A percentile compares a stretch with the other conserved stretches of the same genome.
Conservation (phyloP, 2,329 filamentous ascomycete species). For the Ceratocystis cacaofunesta region DNA sequence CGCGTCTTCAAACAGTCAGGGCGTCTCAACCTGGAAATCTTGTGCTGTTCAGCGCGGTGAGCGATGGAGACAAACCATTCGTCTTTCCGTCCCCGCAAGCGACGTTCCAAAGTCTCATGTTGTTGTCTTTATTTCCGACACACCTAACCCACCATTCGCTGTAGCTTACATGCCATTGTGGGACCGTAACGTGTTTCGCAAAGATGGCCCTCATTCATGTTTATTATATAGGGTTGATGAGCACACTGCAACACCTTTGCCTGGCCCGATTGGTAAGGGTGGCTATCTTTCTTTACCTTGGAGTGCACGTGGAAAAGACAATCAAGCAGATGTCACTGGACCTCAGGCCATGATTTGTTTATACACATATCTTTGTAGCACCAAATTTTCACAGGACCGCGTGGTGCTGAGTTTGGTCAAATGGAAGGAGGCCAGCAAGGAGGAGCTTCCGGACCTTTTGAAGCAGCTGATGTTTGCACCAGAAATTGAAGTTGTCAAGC, state of each 20-base stretch:
- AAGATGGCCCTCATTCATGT: conserved; percentile 68
- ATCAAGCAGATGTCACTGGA: conserved; percentile 61
- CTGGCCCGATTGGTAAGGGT: conserved; percentile 53
- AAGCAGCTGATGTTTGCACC: conserved; percentile 83
- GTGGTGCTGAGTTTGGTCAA: conserved; percentile 68
- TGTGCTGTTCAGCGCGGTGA: conserved; percentile 65
- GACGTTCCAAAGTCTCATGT: conserved; percentile 75
- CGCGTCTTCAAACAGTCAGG: conserved; percentile 64
- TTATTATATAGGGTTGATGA: conserved; percentile 87
- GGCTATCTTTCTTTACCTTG: conserved; percentile 79
- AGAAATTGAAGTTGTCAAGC: conserved; percentile 94
- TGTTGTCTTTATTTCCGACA: conserved; percentile 77
- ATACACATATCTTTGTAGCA: conserved; percentile 84
- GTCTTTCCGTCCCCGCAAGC: conserved; percentile 60
- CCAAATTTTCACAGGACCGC: conserved; percentile 83
- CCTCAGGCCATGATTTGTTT: conserved; percentile 66
- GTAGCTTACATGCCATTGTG: conserved; percentile 87
- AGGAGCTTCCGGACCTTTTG: conserved; percentile 58
- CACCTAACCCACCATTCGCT: conserved; percentile 77
- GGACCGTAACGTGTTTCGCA: conserved; percentile 79
- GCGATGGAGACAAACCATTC: conserved; percentile 76
- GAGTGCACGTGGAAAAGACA: conserved; percentile 51
- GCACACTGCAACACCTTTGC: conserved; percentile 55
- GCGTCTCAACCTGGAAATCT: conserved; percentile 76
- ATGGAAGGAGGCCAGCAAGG: conserved; percentile 64